Evolutionary conservation across 768 basidiomycete genomes (phyloP).

Genomic region (Epithele typhae): DNA sequence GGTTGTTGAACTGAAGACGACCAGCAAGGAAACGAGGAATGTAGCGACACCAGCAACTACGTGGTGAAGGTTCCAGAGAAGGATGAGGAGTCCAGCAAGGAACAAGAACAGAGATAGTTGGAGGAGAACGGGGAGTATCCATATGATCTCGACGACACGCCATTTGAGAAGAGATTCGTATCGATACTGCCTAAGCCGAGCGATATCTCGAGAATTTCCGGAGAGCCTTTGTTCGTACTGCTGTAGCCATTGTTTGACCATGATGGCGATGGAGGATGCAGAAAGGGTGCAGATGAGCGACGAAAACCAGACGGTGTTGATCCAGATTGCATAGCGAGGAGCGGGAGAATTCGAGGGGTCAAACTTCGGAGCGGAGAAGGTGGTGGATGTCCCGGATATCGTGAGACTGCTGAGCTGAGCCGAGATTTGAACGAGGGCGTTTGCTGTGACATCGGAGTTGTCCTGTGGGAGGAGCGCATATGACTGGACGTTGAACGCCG

Average conservation of each 20-base stretch:
- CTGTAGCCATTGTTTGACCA: slow-evolving; percentile 25
- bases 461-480: slow-evolving; percentile 9
- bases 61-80: slow-evolving; percentile 15
- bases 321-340: slow-evolving; percentile 4
- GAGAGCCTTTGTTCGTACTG: slow-evolving; percentile 16
- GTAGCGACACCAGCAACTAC: slow-evolving; percentile 13
- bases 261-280: slow-evolving; percentile 19
- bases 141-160: slow-evolving; percentile 13
- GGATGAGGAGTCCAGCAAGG: slow-evolving; percentile 18
- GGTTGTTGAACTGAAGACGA: slow-evolving; percentile 4
- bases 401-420: background rate
- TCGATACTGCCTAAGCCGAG: slow-evolving; percentile 21
- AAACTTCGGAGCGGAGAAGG: background rate
- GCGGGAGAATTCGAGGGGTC: background rate
- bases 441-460: background rate
- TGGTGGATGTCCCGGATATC: background rate
- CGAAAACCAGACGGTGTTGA: slow-evolving; percentile 23
- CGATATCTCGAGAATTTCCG: slow-evolving; percentile 18
- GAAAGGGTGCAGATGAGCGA: slow-evolving; percentile 23
- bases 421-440: slow-evolving; percentile 6
- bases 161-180: slow-evolving; percentile 19
- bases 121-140: slow-evolving; percentile 16
- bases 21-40: background rate
- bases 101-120: slow-evolving; percentile 19
- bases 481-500: slow-evolving; percentile 19